Base-by-base conservation (phyloP, 116 monocot genomes). In the Thalassia testudinum region DNA sequence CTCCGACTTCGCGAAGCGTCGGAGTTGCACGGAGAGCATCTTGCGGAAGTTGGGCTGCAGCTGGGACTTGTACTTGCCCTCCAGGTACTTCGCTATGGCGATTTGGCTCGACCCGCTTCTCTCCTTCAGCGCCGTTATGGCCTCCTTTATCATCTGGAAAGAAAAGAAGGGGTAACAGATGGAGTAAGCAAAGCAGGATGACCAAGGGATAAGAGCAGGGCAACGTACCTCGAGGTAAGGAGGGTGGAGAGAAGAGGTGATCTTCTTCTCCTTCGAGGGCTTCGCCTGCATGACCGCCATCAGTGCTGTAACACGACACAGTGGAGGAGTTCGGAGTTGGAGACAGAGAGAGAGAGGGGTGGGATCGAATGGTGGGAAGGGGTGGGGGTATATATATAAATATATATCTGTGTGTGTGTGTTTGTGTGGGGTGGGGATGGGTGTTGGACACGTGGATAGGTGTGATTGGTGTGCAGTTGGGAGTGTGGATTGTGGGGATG, bases 91-190 rank as follows among this genome's bases (percentile, higher is more conserved):
- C 16, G 50, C 65, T 28, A 87, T 82, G 29, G 87, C 82, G 61
- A 70, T 52, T 43, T 70, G 75, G 71, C 82, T 87, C 56, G 82
- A 87, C 4, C 87, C 87, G 0, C 65, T 75, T 43, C 70, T 49
- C 38, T 87, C 87, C 65, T 87, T 87, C 43, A 87, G 54, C 22
- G 78, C n/a, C 0, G 65, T 26, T 28, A 87, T 75, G 61, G 79
- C 82, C 58, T 78, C 87, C 21, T 25, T 43, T 55, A 87, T 79
- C 87, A 87, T 87, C 79, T 87, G 57, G 2, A 61, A 52, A 58
- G 15, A 45, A 13, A 4, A 45, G 45, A 45, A 7, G 7, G 15
- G 15, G 15, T 16, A 3, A 45, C 5, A 2, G 15, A 16, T 2
- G 5, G 18, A 22, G 21, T 37, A 40, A 22, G 20, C 1, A 38